Percentiles rank a stretch among this genome's conserved stretches.
Conservation (phyloP, 345 rosid genomes). For the Pugionium dolabratum region DNA sequence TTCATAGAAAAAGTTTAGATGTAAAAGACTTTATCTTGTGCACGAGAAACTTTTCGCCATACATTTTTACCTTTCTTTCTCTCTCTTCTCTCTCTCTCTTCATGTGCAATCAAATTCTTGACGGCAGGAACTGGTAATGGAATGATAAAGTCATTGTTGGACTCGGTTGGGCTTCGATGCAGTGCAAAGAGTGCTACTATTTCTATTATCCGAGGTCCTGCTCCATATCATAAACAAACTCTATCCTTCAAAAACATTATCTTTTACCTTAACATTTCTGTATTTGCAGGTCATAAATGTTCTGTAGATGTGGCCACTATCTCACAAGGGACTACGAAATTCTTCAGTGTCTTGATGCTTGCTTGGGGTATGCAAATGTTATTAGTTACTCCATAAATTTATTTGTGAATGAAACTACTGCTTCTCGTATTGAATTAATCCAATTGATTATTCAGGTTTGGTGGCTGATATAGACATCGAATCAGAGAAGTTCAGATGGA, state of each 20-base stretch:
- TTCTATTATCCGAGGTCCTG: constrained; percentile 79
- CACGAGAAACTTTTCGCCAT: not conserved
- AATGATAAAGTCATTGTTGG: constrained; percentile 83
- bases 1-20: not conserved
- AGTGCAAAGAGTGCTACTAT: constrained; percentile 59
- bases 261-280: not conserved
- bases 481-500: constrained; percentile 90
- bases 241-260: not conserved
- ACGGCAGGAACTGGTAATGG: constrained; percentile 88
- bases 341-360: constrained; percentile 86
- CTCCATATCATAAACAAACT: not conserved
- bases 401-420: not conserved
- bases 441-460: constrained; percentile 56
- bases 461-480: constrained; percentile 95
- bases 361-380: constrained; percentile 74
- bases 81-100: not conserved
- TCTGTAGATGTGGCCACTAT: constrained; percentile 83
- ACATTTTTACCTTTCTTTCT: not conserved
- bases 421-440: not conserved
- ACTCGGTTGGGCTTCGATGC: constrained; percentile 76
- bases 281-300: constrained; percentile 67
- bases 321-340: constrained; percentile 64
- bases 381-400: constrained; percentile 2
- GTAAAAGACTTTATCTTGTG: not conserved
- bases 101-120: constrained; percentile 1